Base-by-base conservation (phyloP, 2,329 filamentous ascomycete genomes). In the Colletotrichum orbiculare region DNA sequence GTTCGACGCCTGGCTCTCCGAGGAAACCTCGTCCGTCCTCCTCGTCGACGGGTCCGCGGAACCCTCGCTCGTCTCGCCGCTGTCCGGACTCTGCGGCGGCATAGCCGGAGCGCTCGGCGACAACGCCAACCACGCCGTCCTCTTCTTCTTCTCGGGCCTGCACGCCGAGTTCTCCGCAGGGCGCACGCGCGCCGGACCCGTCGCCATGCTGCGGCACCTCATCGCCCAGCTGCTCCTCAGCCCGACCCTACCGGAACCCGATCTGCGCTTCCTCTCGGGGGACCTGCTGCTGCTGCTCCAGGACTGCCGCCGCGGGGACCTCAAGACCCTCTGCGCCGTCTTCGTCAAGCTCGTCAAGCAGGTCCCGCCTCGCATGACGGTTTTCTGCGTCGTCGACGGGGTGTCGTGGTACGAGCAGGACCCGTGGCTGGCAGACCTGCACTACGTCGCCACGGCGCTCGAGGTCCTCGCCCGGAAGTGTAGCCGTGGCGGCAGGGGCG, bases 351-450 rank as follows among this genome's bases (percentile, higher is more conserved):
- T 54, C 39, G 39, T 54, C 39, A 39, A 54, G 11, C 50, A 54
- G 39, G 39, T 37, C 10, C 50, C 50, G 38, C 11, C 50, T 6
- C 50, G 42, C 10, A 35, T 43, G 50, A 43, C 50, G 17, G 17
- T 54, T 12, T 54, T 54, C 52, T 54, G 52, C 52, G 15, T 54
- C 13, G 25, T 54, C 8, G 52, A 54, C 35, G 52, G 39, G 25
- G n/a, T 54, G 11, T 54, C 52, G 10, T 45, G 52, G 52, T 54
- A 43, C 13, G 52, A 54, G 38, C 52, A 43, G 39, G 37, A 11
- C 8, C 38, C 52, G 39, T 54, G 52, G 52, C 17, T n/a, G 52
- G 17, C 17, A 8, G 52, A 54, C 13, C 38, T 45, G 12, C 11
- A 43, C 15, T 35, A 43, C 11, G 39, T 43, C 17, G 52, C 39